Evolutionary conservation across 2,329 filamentous ascomycete genomes (phyloP).

Genomic region (Pestalotiopsis sp.): DNA sequence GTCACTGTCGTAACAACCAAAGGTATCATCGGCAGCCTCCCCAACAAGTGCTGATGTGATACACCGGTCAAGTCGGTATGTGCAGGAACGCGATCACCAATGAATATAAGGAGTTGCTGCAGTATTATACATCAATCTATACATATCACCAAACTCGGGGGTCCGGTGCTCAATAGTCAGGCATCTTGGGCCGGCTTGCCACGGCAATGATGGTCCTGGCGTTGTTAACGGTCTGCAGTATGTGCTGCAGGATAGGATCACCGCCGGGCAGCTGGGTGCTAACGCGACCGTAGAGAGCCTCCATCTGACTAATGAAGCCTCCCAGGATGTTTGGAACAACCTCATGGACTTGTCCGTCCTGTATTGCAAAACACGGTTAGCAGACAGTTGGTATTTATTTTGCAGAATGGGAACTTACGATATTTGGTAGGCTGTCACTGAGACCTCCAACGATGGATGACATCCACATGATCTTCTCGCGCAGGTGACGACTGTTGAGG

Average conservation of each 20-base stretch:
- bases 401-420: conserved; percentile 47
- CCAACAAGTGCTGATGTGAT: no score
- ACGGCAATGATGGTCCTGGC: conserved; percentile 27
- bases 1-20: neutral
- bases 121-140: conserved; percentile 5
- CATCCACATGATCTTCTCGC: conserved; percentile 62
- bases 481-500: conserved; percentile 54
- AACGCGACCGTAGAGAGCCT: conserved; percentile 55
- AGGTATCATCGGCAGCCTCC: neutral
- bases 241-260: conserved; percentile 50
- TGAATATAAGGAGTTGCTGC: neutral
- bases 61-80: no score
- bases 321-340: conserved; percentile 61
- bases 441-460: conserved; percentile 62
- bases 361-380: neutral
- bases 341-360: conserved; percentile 46
- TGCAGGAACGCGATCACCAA: no score
- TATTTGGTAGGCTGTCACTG: conserved; percentile 46
- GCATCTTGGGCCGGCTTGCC: conserved; percentile 20
- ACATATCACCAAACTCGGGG: neutral
- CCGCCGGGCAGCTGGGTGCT: conserved; percentile 45
- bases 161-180: conserved; percentile 18
- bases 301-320: conserved; percentile 53
- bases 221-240: conserved; percentile 44
- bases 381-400: neutral